Evolutionary conservation across 2,329 filamentous ascomycete genomes (phyloP).

Genomic region (Laburnicola sp.): DNA sequence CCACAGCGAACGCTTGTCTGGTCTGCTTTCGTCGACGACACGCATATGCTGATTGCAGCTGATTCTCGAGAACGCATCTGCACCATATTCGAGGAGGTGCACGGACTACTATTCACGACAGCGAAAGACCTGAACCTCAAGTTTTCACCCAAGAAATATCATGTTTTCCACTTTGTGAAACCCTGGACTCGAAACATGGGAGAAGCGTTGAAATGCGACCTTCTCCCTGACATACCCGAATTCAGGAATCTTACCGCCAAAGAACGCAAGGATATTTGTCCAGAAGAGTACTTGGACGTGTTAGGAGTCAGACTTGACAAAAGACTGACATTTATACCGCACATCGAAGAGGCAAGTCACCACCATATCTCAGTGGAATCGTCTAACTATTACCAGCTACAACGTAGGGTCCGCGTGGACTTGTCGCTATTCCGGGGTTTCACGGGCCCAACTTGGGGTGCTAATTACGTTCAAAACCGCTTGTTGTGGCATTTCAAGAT

Average conservation of each 20-base stretch:
- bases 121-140: not conserved
- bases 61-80: too few relatives aligned
- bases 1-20: too few relatives aligned
- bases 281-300: not conserved
- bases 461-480: not conserved
- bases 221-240: not conserved
- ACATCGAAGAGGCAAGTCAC: not conserved
- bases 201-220: not conserved
- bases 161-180: slow-evolving; percentile 3
- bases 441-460: not conserved
- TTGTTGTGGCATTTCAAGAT: not conserved
- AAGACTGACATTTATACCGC: not conserved
- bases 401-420: not conserved
- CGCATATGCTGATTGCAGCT: too few relatives aligned
- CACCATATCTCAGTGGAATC: not conserved
- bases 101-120: not conserved
- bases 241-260: too few relatives aligned
- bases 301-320: slow-evolving; percentile 3
- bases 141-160: slow-evolving; percentile 2
- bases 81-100: not conserved
- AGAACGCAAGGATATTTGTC: not conserved
- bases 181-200: too few relatives aligned
- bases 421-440: not conserved
- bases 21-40: too few relatives aligned
- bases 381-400: too few relatives aligned